phyloP scores from a whole-genome alignment of 371 early-diverging fungal genomes.

The Circinella umbellata region DNA sequence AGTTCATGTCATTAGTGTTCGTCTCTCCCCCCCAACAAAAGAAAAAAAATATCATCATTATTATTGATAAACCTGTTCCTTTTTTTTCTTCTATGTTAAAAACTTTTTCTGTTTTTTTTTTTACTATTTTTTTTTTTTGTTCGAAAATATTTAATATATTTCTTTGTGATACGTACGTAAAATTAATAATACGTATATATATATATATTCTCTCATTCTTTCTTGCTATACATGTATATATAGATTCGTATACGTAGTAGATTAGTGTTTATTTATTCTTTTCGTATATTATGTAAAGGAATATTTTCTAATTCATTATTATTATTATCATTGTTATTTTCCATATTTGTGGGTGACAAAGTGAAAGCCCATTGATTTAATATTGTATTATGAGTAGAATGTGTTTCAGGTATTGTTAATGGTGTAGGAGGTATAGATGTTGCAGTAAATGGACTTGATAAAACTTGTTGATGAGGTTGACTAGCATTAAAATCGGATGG shows the following conservation, averaged over 20 bases:
- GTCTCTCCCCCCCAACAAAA: neutral
- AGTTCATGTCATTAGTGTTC: conserved; percentile 5
- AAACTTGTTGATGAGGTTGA: neutral
- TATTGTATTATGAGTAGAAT: too few relatives aligned
- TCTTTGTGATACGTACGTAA: too few relatives aligned
- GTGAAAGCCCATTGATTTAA: neutral
- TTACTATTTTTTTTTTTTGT: too few relatives aligned
- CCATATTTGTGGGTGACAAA: neutral
- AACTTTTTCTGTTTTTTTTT: neutral
- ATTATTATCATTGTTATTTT: neutral
- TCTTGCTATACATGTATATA: too few relatives aligned
- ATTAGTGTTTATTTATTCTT: neutral
- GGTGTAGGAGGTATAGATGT: neutral
- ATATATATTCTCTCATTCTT: too few relatives aligned
- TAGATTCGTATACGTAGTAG: too few relatives aligned
- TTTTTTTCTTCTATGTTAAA: conserved; percentile 1
- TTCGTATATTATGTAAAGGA: neutral
- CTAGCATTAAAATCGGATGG: neutral
- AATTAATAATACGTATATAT: too few relatives aligned
- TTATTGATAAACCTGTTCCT: neutral
- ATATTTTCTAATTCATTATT: neutral
- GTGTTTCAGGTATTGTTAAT: neutral
- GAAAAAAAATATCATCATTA: neutral
- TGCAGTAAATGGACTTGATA: neutral
- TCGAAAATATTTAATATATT: too few relatives aligned